Conservation (phyloP, 805 yeast genomes). For the Kodamaea restingae region DNA sequence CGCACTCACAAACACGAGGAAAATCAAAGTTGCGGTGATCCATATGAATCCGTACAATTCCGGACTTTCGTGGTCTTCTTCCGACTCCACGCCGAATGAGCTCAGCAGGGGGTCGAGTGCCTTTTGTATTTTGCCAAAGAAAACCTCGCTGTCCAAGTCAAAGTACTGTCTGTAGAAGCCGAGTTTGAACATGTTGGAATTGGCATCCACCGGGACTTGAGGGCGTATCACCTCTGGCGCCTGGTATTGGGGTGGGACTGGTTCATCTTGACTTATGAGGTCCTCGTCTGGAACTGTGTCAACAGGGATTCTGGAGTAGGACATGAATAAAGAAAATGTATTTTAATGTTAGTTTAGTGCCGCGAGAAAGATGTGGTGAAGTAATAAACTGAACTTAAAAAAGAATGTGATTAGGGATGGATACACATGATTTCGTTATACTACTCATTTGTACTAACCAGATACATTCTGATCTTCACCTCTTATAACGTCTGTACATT, state of each 20-base stretch:
- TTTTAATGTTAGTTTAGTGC: too few relatives aligned
- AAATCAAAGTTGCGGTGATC: constrained; percentile 81
- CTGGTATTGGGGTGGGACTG: background rate
- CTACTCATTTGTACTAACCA: too few relatives aligned
- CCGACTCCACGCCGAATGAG: constrained; percentile 18
- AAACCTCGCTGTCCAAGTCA: constrained; percentile 64
- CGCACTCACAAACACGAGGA: constrained; percentile 69
- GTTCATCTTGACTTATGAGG: constrained; percentile 2
- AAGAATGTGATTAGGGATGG: too few relatives aligned
- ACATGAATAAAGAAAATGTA: background rate
- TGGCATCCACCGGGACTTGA: constrained; percentile 16
- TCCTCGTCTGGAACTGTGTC: background rate
- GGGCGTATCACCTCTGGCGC: constrained; percentile 24
- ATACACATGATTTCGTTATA: too few relatives aligned
- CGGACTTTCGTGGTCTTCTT: constrained; percentile 34
- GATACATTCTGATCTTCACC: too few relatives aligned
- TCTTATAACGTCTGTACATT: too few relatives aligned
- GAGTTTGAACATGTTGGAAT: constrained; percentile 48
- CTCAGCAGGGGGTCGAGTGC: constrained; percentile 54
- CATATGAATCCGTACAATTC: constrained; percentile 89
- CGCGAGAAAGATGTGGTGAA: background rate
- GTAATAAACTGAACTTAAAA: too few relatives aligned
- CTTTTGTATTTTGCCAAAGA: constrained; percentile 47
- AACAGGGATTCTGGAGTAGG: background rate
- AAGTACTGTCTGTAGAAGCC: constrained; percentile 63